Evolutionary conservation across 768 basidiomycete genomes (phyloP), one percentile per base, ranked within the genome.

Genomic region (Cubamyces lactineus): DNA sequence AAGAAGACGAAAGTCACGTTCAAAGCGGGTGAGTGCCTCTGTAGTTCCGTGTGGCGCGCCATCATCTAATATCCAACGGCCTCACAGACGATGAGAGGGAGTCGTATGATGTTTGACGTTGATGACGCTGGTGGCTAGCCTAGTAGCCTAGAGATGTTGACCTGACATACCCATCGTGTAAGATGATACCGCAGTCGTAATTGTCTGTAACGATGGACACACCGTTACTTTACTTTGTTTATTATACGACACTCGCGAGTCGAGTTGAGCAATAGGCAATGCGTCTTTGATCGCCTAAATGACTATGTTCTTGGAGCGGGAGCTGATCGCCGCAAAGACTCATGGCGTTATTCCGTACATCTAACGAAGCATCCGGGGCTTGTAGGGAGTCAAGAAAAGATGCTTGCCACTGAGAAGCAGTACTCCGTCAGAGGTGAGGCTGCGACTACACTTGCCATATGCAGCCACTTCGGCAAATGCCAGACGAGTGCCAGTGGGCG

Each of bases 1-100:
- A 62, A 57, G 61, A 62, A 51, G 42, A 28, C 54, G 17, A 56
- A 41, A 23, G 46, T 54, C 2, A 28, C 41, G 5, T 51, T 59
- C 42, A 49, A 34, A 17, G 19, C n/a, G 15, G 38, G 57, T 59
- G 49, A 51, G 49, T 38, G 24, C 3, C 6, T 21, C 13, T 0
- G 17, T 11, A 7, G n/a, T 21, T 7, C 9, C 3, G 13, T 43
- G 17, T 15, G 23, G 15, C 9, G 9, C 1, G 17, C 17, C 15
- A 5, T 30, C 16, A n/a, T 19, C 12, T 47, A 40, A 11, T 21
- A 11, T 19, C 9, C 5, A 12, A 8, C 12, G 19, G 17, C 17
- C 2, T 13, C 2, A 5, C 17, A 58, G 57, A 58, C 23, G 40
- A 49, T 30, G 23, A 59, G 57, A 50, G 42, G 24, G 24, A 19